phyloP scores from a whole-genome alignment of 495 filamentous ascomycete species.

The Penicillium mononematosum region DNA sequence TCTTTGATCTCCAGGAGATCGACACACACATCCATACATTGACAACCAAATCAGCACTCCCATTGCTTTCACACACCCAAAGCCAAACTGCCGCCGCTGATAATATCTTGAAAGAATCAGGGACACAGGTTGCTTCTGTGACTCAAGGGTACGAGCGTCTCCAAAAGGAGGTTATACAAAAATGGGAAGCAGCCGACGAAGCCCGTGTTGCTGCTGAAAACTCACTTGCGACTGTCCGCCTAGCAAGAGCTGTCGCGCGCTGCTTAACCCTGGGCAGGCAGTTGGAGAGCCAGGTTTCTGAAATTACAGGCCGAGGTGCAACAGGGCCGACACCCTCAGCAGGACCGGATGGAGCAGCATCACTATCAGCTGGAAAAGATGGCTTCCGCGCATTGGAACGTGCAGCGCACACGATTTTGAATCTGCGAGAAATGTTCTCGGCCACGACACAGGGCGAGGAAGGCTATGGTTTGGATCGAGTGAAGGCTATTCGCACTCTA shows the following conservation, averaged over 20 bases:
- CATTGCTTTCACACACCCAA: conserved; percentile 76
- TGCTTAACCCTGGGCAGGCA: conserved; percentile 79
- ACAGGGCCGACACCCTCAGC: conserved; percentile 13
- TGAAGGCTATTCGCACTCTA: conserved; percentile 67
- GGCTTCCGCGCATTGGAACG: conserved; percentile 76
- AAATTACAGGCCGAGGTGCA: conserved; percentile 50
- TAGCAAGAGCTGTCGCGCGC: conserved; percentile 72
- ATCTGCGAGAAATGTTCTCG: conserved; percentile 67
- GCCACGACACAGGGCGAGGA: conserved; percentile 65
- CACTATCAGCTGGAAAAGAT: conserved; percentile 49
- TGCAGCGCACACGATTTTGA: conserved; percentile 72
- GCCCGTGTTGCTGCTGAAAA: conserved; percentile 69
- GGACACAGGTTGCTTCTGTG: conserved; percentile 71
- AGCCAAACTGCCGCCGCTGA: conserved; percentile 66
- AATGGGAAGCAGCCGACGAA: conserved; percentile 78
- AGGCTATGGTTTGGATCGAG: conserved; percentile 68
- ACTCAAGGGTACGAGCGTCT: conserved; percentile 81
- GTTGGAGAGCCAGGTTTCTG: conserved; percentile 76
- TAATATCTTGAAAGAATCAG: conserved; percentile 67
- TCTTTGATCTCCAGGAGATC: conserved; percentile 96
- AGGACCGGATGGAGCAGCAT: conserved; percentile 24
- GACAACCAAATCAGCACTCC: conserved; percentile 79
- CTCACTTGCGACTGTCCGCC: conserved; percentile 72
- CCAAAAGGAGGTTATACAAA: conserved; percentile 75
- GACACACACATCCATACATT: conserved; percentile 92